Evolutionary conservation across 176 grass and related monocot genomes (phyloP).

Genomic region (Bonia amplexicaulis): DNA sequence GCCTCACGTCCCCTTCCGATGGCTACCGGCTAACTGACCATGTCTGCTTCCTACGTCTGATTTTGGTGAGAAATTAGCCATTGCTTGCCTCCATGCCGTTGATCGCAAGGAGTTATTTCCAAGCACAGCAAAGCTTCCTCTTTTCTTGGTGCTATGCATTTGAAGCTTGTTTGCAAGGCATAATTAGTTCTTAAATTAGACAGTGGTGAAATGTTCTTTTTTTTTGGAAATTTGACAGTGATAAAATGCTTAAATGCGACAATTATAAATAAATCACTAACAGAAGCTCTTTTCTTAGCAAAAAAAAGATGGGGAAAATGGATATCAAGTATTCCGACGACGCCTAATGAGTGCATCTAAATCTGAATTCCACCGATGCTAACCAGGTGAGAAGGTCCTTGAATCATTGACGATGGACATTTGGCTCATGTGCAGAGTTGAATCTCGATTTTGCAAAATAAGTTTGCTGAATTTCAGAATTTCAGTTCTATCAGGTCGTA

Average conservation of each 20-base stretch:
- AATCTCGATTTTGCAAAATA: too few species aligned
- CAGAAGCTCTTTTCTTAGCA: too few species aligned
- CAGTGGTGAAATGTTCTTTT: neutral
- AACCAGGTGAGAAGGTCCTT: too few species aligned
- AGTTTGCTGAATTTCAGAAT: too few species aligned
- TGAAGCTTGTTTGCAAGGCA: conserved; percentile 6
- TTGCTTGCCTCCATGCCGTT: neutral
- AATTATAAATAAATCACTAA: neutral
- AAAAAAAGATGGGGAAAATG: neutral
- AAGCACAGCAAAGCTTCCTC: conserved; percentile 14
- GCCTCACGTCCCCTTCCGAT: conserved; percentile 26
- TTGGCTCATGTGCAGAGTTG: too few species aligned
- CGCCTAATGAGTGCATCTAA: neutral
- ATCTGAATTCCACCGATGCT: neutral
- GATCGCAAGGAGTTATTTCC: conserved; percentile 29
- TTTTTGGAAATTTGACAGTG: neutral
- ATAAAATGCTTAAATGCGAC: neutral
- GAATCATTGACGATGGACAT: too few species aligned
- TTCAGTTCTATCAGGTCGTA: too few species aligned
- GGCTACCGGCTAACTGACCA: conserved; percentile 13
- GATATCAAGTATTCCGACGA: neutral
- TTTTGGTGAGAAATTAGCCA: neutral
- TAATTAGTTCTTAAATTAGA: neutral
- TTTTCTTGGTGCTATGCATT: too few species aligned
- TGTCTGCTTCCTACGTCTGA: conserved; percentile 3